Conservation (phyloP, 2,329 filamentous ascomycete genomes). For the Epichloe glyceriae region DNA sequence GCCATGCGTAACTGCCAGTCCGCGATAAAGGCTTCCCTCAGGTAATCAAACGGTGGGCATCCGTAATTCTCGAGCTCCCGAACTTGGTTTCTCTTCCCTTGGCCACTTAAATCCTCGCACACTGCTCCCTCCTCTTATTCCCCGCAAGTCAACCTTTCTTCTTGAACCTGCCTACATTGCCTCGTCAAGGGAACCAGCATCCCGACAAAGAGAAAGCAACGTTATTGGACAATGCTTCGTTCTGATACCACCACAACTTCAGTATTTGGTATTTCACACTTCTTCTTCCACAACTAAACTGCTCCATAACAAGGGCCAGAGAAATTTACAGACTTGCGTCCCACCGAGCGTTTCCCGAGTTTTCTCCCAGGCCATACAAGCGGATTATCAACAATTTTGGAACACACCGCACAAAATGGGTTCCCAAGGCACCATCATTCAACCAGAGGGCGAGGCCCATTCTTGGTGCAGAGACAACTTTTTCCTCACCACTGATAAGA, state of each 20-base stretch:
- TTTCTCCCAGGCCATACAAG: not conserved
- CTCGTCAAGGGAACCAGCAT: not conserved
- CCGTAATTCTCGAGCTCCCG: not conserved
- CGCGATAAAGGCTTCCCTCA: slow-evolving; percentile 1
- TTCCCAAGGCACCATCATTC: slow-evolving; percentile 9
- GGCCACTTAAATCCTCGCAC: not conserved
- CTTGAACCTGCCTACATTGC: not conserved
- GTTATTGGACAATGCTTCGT: slow-evolving; percentile 7
- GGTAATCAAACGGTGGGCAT: not conserved
- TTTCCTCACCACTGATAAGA: slow-evolving; percentile 47
- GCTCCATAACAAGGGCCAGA: slow-evolving; percentile 1
- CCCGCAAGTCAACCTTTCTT: not conserved
- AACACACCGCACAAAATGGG: slow-evolving; percentile 7
- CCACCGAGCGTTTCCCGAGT: not conserved
- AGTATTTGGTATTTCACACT: slow-evolving; percentile 1
- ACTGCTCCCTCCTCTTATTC: not conserved
- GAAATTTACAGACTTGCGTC: not conserved
- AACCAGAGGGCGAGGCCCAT: slow-evolving; percentile 20
- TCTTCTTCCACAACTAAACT: slow-evolving; percentile 3
- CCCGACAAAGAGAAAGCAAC: not conserved
- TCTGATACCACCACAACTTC: not conserved
- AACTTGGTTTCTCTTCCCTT: not conserved
- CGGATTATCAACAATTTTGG: not conserved
- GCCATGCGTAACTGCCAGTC: not conserved
- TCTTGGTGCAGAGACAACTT: slow-evolving; percentile 42